Evolutionary conservation across 108 stramenopile genomes (phyloP), one percentile per base, ranked within the genome.

Genomic region (Cyclotella baltica): DNA sequence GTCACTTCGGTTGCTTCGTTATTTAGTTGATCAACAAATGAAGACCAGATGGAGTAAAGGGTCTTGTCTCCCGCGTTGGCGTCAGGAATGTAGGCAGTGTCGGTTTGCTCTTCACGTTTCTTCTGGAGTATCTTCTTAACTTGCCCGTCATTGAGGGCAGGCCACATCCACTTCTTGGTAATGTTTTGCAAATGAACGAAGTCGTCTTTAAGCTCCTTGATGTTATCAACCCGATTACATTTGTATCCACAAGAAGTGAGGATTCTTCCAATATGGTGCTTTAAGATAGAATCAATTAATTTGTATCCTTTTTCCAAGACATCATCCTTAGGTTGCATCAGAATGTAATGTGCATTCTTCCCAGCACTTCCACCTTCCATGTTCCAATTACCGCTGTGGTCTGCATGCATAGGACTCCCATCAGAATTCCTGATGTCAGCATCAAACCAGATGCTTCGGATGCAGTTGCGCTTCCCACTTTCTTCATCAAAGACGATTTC

Each of bases 401-500:
- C 53, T 48, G 52, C 35, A 22, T 65, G 51, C 35, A 22, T 31
- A 18, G 23, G n/a, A n/a, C n/a, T 36, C 47, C 28, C 56, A 4
- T 13, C 13, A 22, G 25, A 75, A 31, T 43, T 30, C 9, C 35
- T 66, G 27, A 75, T 52, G 0, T 64, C 27, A 20, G 63, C 20
- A 75, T 75, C 43, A 52, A 75, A 75, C 74, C 74, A 75, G 27
- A 75, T 75, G 30, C 61, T 63, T 8, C n/a, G 64, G 34, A 66
- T 75, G 35, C 74, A 75, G 64, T 34, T 65, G 35, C 35, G 63
- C 28, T 75, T 75, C 28, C 74, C 74, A 36, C 66, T 75, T 18
- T 63, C 65, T 52, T 75, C 74, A 56, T n/a, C n/a, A n/a, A 75
- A 66, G 29, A 25, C 52, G 30, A 75, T 61, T 29, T 75, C 74